Conservation (phyloP, 495 filamentous ascomycete genomes). For the Penicillium lividum region DNA sequence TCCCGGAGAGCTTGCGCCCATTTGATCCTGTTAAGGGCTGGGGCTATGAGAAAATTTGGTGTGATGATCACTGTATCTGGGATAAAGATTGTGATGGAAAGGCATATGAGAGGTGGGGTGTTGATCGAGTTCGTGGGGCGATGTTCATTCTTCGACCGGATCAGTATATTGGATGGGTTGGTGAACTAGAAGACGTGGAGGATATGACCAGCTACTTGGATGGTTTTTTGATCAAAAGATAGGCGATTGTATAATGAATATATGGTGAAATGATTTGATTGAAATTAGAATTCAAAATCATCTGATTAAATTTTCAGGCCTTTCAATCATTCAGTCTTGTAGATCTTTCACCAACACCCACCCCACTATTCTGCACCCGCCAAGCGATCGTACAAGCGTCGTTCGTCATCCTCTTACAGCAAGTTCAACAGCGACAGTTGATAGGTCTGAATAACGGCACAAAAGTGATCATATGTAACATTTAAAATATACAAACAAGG, state of each 20-base stretch:
- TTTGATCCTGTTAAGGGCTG: conserved; percentile 54
- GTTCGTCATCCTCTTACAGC: too few relatives aligned
- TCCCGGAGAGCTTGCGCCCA: conserved; percentile 57
- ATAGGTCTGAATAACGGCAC: too few relatives aligned
- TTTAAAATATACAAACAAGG: too few relatives aligned
- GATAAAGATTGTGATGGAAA: conserved; percentile 54
- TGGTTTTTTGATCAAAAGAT: conserved; percentile 19
- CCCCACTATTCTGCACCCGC: too few relatives aligned
- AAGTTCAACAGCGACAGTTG: too few relatives aligned
- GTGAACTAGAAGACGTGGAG: conserved; percentile 54
- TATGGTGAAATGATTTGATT: neutral
- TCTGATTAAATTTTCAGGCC: too few relatives aligned
- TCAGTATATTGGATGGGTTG: conserved; percentile 64
- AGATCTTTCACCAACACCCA: too few relatives aligned
- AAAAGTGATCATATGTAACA: too few relatives aligned
- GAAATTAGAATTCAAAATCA: too few relatives aligned
- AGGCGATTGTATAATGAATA: neutral
- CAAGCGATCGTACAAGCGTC: too few relatives aligned
- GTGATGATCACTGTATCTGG: conserved; percentile 61
- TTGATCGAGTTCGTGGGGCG: conserved; percentile 59
- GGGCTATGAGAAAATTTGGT: conserved; percentile 66
- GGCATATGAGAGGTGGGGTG: conserved; percentile 62
- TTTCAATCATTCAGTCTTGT: too few relatives aligned
- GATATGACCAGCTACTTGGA: conserved; percentile 39
- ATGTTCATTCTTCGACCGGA: conserved; percentile 61